Percentiles rank a stretch among this genome's conserved stretches.
phyloP scores from a whole-genome alignment of 805 yeast species.

The Kodamaea nitidulidarum region DNA sequence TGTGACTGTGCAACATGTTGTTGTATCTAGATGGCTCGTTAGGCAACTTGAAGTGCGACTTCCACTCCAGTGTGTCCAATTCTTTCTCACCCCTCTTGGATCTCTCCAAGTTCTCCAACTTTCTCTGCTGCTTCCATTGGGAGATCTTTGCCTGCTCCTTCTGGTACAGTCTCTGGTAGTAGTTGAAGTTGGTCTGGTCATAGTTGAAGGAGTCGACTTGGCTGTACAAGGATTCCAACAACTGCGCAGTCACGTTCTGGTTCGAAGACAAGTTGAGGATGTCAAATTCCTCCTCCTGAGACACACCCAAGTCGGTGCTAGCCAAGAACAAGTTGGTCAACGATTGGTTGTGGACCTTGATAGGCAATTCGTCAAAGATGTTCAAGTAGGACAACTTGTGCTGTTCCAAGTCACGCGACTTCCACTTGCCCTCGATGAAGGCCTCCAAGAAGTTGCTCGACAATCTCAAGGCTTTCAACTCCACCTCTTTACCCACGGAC shows the following conservation, averaged over 20 bases:
- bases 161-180: conserved; percentile 70
- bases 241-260: conserved; percentile 42
- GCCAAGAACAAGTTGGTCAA: conserved; percentile 56
- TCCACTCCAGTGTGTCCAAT: conserved; percentile 61
- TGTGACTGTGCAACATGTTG: conserved; percentile 62
- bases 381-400: conserved; percentile 60
- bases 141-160: conserved; percentile 66
- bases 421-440: conserved; percentile 57
- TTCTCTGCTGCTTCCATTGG: conserved; percentile 71
- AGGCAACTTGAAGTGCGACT: conserved; percentile 57
- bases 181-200: conserved; percentile 76
- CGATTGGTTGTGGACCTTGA: conserved; percentile 63
- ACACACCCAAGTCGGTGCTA: conserved; percentile 17
- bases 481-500: conserved; percentile 59
- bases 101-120: conserved; percentile 59
- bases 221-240: conserved; percentile 60
- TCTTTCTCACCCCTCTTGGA: conserved; percentile 54
- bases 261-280: conserved; percentile 40
- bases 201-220: conserved; percentile 72
- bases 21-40: conserved; percentile 73
- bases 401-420: conserved; percentile 57
- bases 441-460: conserved; percentile 57
- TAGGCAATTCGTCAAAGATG: conserved; percentile 68
- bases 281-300: conserved; percentile 27
- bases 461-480: conserved; percentile 66